Conservation (phyloP, 1,284 basidiomycete species). For the Pascua sp. region DNA sequence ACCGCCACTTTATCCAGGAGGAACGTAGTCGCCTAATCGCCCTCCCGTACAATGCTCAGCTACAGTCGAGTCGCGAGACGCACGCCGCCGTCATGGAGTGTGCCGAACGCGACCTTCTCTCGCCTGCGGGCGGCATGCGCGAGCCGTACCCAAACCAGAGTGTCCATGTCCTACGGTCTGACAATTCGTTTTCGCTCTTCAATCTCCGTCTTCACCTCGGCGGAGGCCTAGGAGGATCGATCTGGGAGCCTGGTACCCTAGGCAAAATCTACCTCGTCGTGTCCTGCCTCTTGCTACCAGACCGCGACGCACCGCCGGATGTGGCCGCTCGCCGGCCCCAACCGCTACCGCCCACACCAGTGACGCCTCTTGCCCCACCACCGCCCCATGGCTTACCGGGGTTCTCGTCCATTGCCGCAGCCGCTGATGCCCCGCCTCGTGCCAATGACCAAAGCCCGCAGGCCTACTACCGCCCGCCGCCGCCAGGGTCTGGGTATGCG, state of each 20-base stretch:
- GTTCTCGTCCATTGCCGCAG: conserved; percentile 18
- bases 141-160: conserved; percentile 46
- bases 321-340: background rate
- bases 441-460: no score
- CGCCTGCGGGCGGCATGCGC: conserved; percentile 41
- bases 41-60: conserved; percentile 22
- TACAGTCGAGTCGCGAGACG: conserved; percentile 31
- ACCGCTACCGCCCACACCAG: background rate
- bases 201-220: conserved; percentile 44
- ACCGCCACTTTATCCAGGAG: conserved; percentile 30
- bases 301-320: conserved; percentile 18
- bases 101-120: conserved; percentile 33
- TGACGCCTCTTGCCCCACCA: conserved; percentile 7
- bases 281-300: conserved; percentile 33
- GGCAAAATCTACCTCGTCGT: conserved; percentile 38
- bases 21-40: conserved; percentile 29
- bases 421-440: conserved; percentile 2
- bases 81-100: conserved; percentile 29
- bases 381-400: conserved; percentile 11
- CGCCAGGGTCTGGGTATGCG: background rate
- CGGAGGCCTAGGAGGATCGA: conserved; percentile 38
- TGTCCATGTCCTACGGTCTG: conserved; percentile 32
- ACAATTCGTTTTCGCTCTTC: conserved; percentile 29
- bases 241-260: conserved; percentile 35
- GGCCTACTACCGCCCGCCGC: no score